phyloP scores from a whole-genome alignment of 805 yeast genomes.

The Metschnikowia kunwiensis region DNA sequence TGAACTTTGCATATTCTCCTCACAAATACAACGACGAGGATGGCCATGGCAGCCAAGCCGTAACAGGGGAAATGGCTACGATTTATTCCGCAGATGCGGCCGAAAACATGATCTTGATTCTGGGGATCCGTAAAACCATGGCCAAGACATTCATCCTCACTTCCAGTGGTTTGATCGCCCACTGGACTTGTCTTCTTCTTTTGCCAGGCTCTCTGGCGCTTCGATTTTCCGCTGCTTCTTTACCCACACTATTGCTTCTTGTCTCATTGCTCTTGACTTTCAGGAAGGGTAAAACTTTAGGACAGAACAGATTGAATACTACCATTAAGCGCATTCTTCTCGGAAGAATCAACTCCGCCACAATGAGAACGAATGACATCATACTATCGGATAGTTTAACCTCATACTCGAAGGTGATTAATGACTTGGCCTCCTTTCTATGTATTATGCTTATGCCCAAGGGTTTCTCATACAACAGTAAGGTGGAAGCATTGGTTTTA shows the following conservation, averaged over 20 bases:
- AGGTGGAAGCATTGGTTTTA: slow-evolving; percentile 31
- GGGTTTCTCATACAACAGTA: slow-evolving; percentile 21
- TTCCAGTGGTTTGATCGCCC: slow-evolving; percentile 17
- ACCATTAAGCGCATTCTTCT: slow-evolving; percentile 51
- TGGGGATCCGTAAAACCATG: slow-evolving; percentile 35
- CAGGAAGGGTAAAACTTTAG: slow-evolving; percentile 33
- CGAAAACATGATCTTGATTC: slow-evolving; percentile 31
- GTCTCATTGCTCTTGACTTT: slow-evolving; percentile 23
- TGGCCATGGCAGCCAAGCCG: slow-evolving; percentile 20
- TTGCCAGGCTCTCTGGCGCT: slow-evolving; percentile 3
- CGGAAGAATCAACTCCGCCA: slow-evolving; percentile 58
- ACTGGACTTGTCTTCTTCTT: slow-evolving; percentile 11
- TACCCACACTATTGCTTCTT: slow-evolving; percentile 3
- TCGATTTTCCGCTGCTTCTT: slow-evolving; percentile 1
- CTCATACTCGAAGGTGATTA: slow-evolving; percentile 72
- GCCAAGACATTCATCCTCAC: slow-evolving; percentile 25
- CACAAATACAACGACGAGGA: slow-evolving; percentile 31
- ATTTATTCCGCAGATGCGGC: slow-evolving; percentile 26
- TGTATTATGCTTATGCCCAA: slow-evolving; percentile 38
- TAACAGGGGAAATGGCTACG: slow-evolving; percentile 35
- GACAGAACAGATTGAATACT: slow-evolving; percentile 42
- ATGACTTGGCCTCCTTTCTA: slow-evolving; percentile 61
- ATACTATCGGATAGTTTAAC: slow-evolving; percentile 80
- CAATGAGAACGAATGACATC: slow-evolving; percentile 72
- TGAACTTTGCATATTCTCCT: slow-evolving; percentile 39